phyloP scores from a whole-genome alignment of 192 early-diverging fungal species.

The Podila epicladia region DNA sequence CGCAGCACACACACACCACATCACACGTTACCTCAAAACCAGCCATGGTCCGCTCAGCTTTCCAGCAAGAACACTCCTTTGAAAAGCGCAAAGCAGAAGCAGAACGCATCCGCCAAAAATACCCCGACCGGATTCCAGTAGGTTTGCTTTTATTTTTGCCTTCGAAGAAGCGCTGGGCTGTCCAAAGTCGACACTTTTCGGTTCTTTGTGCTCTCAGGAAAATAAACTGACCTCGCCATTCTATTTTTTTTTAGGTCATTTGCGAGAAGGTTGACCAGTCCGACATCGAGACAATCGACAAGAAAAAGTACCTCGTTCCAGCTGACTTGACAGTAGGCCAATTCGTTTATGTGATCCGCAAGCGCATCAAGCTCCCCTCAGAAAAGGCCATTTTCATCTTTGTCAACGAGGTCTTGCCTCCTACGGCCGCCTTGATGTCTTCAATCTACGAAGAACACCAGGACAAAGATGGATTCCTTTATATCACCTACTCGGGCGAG shows the following conservation, averaged over 20 bases:
- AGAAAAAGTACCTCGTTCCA: slow-evolving; percentile 99
- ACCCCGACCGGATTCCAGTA: slow-evolving; percentile 89
- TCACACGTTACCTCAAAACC: not conserved
- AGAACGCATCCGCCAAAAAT: slow-evolving; percentile 96
- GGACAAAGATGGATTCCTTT: slow-evolving; percentile 98
- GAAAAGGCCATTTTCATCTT: slow-evolving; percentile 99
- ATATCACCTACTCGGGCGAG: slow-evolving; percentile 92
- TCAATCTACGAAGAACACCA: slow-evolving; percentile 97
- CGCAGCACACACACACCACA: not conserved
- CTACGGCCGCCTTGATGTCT: slow-evolving; percentile 90
- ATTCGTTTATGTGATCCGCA: slow-evolving; percentile 97
- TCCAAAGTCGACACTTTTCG: not conserved
- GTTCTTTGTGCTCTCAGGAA: not conserved
- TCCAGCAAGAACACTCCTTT: slow-evolving; percentile 97
- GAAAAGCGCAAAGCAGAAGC: slow-evolving; percentile 97
- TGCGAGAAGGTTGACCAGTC: slow-evolving; percentile 98
- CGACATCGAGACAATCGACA: slow-evolving; percentile 96
- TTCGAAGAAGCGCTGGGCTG: not conserved
- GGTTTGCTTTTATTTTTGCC: slow-evolving; percentile 4
- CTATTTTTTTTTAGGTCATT: slow-evolving; percentile 64
- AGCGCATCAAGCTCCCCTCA: slow-evolving; percentile 95
- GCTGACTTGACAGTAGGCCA: slow-evolving; percentile 97
- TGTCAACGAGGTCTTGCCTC: slow-evolving; percentile 97
- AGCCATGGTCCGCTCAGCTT: slow-evolving; percentile 82
- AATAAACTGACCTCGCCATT: not conserved